Percentiles rank a stretch among this genome's conserved stretches.
Conservation (phyloP, 2,329 filamentous ascomycete genomes). For the Cladophialophora chaetospira region DNA sequence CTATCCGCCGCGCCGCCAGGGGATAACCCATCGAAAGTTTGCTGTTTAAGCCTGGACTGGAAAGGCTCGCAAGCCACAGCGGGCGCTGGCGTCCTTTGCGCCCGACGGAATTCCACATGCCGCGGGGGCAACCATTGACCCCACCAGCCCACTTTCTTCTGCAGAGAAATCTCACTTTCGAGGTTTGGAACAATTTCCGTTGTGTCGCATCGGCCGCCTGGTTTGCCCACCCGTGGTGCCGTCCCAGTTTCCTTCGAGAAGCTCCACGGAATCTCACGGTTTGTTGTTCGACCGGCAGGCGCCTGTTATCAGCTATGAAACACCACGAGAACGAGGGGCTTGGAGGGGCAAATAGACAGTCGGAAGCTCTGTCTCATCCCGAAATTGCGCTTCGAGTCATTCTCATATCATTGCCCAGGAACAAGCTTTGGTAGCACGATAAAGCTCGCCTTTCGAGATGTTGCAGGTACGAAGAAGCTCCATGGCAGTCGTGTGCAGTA, state of each 20-base stretch:
- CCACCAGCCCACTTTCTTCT: constrained; percentile 18
- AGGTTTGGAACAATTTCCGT: constrained; percentile 26
- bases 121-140: constrained; percentile 17
- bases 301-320: constrained; percentile 9
- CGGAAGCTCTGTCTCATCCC: not conserved
- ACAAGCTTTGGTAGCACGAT: too few species aligned
- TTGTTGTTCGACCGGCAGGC: constrained; percentile 13
- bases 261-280: constrained; percentile 12
- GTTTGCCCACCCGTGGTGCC: constrained; percentile 9
- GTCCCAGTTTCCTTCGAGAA: constrained; percentile 21
- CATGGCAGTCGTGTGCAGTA: too few species aligned
- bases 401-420: too few species aligned
- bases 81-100: constrained; percentile 22
- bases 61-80: constrained; percentile 7
- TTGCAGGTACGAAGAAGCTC: too few species aligned
- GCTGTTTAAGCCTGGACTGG: constrained; percentile 9
- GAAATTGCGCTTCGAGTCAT: not conserved
- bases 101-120: constrained; percentile 29
- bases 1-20: constrained; percentile 10
- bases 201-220: constrained; percentile 19
- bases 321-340: constrained; percentile 9
- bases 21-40: constrained; percentile 8
- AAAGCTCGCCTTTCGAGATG: too few species aligned
- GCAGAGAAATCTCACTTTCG: constrained; percentile 16
- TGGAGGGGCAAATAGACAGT: not conserved